Evolutionary conservation across 129 eudicot species (phyloP).

Genomic region (Flaveria trinervia): DNA sequence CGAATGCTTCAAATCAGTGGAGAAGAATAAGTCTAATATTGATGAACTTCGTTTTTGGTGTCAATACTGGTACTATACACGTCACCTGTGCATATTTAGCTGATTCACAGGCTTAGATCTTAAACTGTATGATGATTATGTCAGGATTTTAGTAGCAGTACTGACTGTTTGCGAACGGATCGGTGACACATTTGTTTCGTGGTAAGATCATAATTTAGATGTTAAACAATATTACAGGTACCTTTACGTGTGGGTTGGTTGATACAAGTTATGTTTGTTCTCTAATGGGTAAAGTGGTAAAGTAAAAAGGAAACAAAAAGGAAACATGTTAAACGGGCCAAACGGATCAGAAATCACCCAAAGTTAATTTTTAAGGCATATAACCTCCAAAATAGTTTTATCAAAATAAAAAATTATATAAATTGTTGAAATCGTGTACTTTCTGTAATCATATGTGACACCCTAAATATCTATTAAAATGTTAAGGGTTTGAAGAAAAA

Average conservation of each 20-base stretch:
- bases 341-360: not conserved
- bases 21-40: conserved; percentile 80
- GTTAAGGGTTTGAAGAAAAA: not conserved
- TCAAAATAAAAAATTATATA: not conserved
- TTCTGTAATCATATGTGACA: not conserved
- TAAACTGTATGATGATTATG: conserved; percentile 25
- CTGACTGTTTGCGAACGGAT: conserved; percentile 85
- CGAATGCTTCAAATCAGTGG: conserved; percentile 85
- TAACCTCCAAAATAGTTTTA: not conserved
- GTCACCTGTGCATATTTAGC: not conserved
- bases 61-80: conserved; percentile 72
- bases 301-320: not conserved
- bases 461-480: not conserved
- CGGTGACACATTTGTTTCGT: conserved; percentile 81
- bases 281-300: not conserved
- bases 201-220: conserved; percentile 47
- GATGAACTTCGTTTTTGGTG: conserved; percentile 95
- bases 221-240: not conserved
- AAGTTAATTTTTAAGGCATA: not conserved
- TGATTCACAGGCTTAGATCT: conserved; percentile 2
- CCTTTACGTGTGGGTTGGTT: not conserved
- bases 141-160: conserved; percentile 89
- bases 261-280: not conserved
- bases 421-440: no score
- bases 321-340: not conserved